A percentile compares a stretch with the other conserved stretches of the same genome.
phyloP scores from a whole-genome alignment of 805 yeast genomes.

The Yarrowia divulgata region DNA sequence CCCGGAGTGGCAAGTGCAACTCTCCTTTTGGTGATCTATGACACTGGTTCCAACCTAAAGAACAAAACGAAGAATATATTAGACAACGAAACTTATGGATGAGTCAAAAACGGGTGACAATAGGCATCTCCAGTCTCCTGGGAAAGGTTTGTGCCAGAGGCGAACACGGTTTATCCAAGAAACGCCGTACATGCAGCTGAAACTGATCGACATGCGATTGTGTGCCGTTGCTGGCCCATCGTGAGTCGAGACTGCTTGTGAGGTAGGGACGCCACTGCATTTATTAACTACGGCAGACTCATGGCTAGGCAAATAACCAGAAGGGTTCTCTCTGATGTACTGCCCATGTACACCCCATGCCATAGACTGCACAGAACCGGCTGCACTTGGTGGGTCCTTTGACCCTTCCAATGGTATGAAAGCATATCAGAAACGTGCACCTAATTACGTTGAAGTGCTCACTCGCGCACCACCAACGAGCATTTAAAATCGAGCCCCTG shows the following conservation, averaged over 20 bases:
- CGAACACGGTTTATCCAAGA: not conserved
- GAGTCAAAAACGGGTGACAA: not conserved
- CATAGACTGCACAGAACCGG: not conserved
- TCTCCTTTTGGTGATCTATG: not conserved
- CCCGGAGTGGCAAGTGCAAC: not conserved
- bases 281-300: no score
- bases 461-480: not conserved
- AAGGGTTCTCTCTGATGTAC: not conserved
- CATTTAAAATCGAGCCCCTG: not conserved
- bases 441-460: not conserved
- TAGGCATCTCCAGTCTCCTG: not conserved
- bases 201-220: constrained; percentile 11
- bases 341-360: not conserved
- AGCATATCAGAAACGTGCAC: constrained; percentile 11
- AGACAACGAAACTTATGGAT: not conserved
- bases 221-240: not conserved
- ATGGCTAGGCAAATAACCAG: not conserved
- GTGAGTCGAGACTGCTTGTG: no score
- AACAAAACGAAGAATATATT: not conserved
- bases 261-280: no score
- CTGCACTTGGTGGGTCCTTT: no score
- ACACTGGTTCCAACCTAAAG: constrained; percentile 1
- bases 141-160: not conserved
- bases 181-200: constrained; percentile 5
- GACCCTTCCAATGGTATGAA: constrained; percentile 1